These are phyloP conservation scores for Vaccinium corymbosum DNA, from an alignment of 148 eudicot genomes.

Conservation along the genomic window DNA sequence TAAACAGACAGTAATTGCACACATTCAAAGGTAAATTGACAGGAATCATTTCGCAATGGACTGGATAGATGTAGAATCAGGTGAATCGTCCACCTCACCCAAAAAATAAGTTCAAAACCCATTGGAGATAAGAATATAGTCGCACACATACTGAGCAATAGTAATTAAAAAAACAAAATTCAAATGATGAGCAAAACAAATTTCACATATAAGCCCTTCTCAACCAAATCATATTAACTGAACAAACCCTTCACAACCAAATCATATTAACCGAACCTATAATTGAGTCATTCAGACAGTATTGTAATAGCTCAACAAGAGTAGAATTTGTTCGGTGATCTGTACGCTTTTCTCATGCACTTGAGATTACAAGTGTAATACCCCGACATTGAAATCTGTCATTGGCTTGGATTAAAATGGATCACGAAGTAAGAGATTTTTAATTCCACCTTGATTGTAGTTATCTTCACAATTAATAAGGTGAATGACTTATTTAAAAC, in stretches of 20 bases:
- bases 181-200: not conserved
- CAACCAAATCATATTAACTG: not conserved
- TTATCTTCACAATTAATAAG: too few species aligned
- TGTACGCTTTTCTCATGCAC: not conserved
- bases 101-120: not conserved
- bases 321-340: not conserved
- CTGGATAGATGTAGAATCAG: not conserved
- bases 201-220: not conserved
- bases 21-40: not conserved
- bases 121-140: not conserved
- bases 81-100: not conserved
- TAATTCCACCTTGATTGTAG: too few species aligned
- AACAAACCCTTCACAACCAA: not conserved
- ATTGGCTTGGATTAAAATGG: too few species aligned
- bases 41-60: not conserved
- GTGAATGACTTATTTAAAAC: too few species aligned
- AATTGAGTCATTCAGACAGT: not conserved
- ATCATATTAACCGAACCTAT: not conserved
- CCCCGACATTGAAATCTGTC: too few species aligned
- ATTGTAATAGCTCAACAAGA: not conserved
- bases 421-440: too few species aligned
- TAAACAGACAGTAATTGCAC: not conserved
- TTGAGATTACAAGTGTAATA: not conserved
- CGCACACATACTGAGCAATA: not conserved
- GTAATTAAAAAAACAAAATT: not conserved